Conservation (phyloP, 352 stramenopile genomes). For the Pythium volutum region DNA sequence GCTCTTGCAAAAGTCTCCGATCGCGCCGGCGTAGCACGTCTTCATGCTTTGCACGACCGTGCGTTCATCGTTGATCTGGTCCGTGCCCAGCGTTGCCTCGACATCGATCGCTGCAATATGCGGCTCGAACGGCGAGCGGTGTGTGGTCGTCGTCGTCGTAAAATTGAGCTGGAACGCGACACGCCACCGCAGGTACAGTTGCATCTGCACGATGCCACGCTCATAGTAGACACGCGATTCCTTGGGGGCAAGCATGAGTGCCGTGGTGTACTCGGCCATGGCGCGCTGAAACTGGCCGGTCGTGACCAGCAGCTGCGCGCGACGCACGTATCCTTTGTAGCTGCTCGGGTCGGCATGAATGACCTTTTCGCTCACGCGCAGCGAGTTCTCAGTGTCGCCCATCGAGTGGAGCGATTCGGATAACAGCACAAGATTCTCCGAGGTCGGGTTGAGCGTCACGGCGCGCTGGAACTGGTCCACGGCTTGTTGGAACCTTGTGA, state of each 20-base stretch:
- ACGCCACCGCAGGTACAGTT: constrained; percentile 64
- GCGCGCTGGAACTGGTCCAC: constrained; percentile 64
- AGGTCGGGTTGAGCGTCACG: constrained; percentile 53
- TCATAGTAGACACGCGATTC: constrained; percentile 67
- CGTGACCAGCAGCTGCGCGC: constrained; percentile 62
- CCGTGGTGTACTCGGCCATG: constrained; percentile 64
- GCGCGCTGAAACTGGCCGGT: constrained; percentile 40
- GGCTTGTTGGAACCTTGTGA: constrained; percentile 60
- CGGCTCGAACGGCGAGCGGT: constrained; percentile 42
- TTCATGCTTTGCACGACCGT: constrained; percentile 55
- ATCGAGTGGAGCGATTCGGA: constrained; percentile 79
- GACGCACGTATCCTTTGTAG: constrained; percentile 61
- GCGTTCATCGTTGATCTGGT: constrained; percentile 49
- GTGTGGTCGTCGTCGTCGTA: constrained; percentile 8
- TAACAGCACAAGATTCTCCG: constrained; percentile 72
- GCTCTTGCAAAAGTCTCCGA: constrained; percentile 59
- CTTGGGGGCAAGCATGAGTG: constrained; percentile 53
- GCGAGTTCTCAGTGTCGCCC: constrained; percentile 74
- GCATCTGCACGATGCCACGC: constrained; percentile 66
- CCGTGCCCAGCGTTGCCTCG: constrained; percentile 36
- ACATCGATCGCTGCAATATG: constrained; percentile 40
- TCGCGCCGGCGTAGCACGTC: constrained; percentile 38
- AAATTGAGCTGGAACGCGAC: constrained; percentile 52
- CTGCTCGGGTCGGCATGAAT: constrained; percentile 56
- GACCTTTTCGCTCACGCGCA: constrained; percentile 69